These are phyloP conservation scores for Agroathelia rolfsii DNA, from an alignment of 1,284 basidiomycete species.

Conservation along the genomic window DNA sequence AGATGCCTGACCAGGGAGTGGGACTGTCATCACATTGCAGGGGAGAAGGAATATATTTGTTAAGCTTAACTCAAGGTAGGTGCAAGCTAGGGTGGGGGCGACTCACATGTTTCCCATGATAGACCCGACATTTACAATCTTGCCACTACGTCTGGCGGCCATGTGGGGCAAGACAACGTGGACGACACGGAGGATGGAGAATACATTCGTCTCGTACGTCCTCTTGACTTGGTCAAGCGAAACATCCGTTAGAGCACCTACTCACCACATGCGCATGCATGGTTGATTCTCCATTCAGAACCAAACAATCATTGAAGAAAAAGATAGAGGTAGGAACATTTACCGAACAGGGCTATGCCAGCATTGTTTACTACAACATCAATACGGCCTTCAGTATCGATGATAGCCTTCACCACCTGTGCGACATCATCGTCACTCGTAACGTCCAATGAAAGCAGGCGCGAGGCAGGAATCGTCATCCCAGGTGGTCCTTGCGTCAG, in stretches of 20 bases:
- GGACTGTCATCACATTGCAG: slow-evolving; percentile 12
- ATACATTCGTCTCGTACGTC: slow-evolving; percentile 22
- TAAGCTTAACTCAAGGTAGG: slow-evolving; percentile 1
- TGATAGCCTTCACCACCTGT: slow-evolving; percentile 20
- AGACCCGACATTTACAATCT: too few species aligned
- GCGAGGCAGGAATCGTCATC: too few species aligned
- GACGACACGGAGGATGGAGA: slow-evolving; percentile 24
- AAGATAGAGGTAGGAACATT: too few species aligned
- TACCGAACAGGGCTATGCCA: slow-evolving; percentile 20
- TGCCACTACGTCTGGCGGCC: too few species aligned
- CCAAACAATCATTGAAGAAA: too few species aligned
- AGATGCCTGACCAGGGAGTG: slow-evolving; percentile 23
- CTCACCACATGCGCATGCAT: too few species aligned
- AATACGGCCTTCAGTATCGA: slow-evolving; percentile 25
- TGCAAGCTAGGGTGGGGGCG: background rate
- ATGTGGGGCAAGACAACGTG: slow-evolving; percentile 25
- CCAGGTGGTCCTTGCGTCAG: too few species aligned
- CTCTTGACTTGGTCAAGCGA: slow-evolving; percentile 16
- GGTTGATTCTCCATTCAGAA: too few species aligned
- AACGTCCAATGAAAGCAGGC: slow-evolving; percentile 19
- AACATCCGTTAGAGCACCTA: slow-evolving; percentile 22
- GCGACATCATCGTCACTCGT: slow-evolving; percentile 18
- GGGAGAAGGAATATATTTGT: too few species aligned
- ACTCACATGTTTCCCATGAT: too few species aligned
- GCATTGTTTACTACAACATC: slow-evolving; percentile 33